Percentiles rank a stretch among this genome's conserved stretches.
Evolutionary conservation across 495 filamentous ascomycete species (phyloP).

Genomic region (Lentithecium fluviatile): DNA sequence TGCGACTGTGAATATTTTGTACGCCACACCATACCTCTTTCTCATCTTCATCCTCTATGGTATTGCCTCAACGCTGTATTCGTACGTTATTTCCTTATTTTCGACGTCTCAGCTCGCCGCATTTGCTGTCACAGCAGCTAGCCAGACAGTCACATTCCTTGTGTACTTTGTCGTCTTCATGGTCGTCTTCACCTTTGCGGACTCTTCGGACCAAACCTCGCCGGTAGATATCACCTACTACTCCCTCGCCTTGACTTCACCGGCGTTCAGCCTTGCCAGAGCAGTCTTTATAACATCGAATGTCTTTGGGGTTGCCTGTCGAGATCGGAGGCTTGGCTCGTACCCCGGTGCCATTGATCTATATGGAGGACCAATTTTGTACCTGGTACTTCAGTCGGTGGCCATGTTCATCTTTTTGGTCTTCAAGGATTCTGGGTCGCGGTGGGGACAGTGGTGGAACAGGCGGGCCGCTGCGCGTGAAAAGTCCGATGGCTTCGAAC

Average conservation of each 20-base stretch:
- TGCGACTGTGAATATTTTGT: conserved; percentile 64
- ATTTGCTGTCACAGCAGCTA: conserved; percentile 72
- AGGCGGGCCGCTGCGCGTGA: too few relatives aligned
- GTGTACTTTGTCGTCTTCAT: conserved; percentile 51
- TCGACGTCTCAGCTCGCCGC: conserved; percentile 67
- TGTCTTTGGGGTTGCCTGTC: conserved; percentile 71
- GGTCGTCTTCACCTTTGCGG: conserved; percentile 65
- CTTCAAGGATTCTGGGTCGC: conserved; percentile 68
- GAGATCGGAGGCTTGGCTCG: conserved; percentile 54
- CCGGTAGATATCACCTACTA: conserved; percentile 66
- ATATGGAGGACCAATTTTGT: conserved; percentile 78
- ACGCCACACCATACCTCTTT: conserved; percentile 72
- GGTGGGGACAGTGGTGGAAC: background rate
- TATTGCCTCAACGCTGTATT: conserved; percentile 65
- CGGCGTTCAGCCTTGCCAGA: conserved; percentile 66
- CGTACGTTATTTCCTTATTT: conserved; percentile 73
- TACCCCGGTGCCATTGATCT: conserved; percentile 69
- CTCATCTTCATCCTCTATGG: conserved; percentile 75
- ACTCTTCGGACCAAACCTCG: conserved; percentile 58
- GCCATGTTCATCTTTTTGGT: conserved; percentile 66
- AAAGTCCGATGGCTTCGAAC: too few relatives aligned
- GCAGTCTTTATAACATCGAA: conserved; percentile 74
- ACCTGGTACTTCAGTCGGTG: conserved; percentile 68
- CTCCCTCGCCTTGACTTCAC: conserved; percentile 63
- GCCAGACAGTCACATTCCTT: conserved; percentile 50